Evolutionary conservation across 345 rosid genomes (phyloP).

Genomic region (Populus ilicifolia): DNA sequence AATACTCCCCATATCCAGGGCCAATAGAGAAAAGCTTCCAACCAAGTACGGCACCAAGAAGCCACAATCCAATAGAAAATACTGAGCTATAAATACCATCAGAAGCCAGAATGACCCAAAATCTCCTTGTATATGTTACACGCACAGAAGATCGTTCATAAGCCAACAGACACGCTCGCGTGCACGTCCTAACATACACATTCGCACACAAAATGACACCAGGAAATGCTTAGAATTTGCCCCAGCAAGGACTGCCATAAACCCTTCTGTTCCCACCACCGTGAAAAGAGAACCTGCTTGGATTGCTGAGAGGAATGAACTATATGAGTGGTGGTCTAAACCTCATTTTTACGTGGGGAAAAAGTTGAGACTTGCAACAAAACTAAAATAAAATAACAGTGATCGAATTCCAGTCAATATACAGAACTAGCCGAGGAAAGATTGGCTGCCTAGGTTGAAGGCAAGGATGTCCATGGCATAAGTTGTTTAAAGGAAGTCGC

Average conservation of each 20-base stretch:
- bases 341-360: neutral
- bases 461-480: neutral
- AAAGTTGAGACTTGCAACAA: neutral
- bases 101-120: neutral
- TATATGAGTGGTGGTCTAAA: constrained; percentile 8
- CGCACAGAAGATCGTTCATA: too few species aligned
- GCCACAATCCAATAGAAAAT: constrained; percentile 79
- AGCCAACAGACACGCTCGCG: too few species aligned
- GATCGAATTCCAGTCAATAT: neutral
- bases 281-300: constrained; percentile 97
- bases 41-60: constrained; percentile 87
- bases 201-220: neutral
- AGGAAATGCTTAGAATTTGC: constrained; percentile 30
- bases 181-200: too few species aligned
- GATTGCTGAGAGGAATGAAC: constrained; percentile 42
- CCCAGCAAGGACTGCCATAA: constrained; percentile 79
- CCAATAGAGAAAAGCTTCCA: constrained; percentile 86
- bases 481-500: neutral
- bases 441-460: neutral
- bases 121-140: too few species aligned
- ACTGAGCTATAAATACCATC: neutral
- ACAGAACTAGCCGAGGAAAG: neutral
- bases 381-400: too few species aligned
- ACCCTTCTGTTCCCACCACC: constrained; percentile 79
- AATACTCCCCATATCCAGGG: constrained; percentile 79